Conservation (phyloP, 1,284 basidiomycete species). For the Kwoniella shivajii region DNA sequence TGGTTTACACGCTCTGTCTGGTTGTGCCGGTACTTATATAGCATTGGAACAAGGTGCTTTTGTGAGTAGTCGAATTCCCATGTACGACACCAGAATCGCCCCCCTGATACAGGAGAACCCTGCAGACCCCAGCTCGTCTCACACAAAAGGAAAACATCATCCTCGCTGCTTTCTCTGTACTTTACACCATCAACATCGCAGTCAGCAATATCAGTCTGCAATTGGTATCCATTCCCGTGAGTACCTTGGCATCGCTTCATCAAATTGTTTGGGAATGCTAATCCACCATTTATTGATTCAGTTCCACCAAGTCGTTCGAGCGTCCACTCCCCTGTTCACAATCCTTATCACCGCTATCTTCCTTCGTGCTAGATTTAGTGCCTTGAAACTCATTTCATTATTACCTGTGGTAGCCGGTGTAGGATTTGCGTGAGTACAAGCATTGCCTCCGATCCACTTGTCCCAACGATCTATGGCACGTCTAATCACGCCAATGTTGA, state of each 20-base stretch:
- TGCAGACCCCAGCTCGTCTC: constrained; percentile 61
- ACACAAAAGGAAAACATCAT: constrained; percentile 64
- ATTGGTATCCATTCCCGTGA: constrained; percentile 84
- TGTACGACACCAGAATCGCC: background rate
- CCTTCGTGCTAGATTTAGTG: constrained; percentile 52
- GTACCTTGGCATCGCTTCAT: no score
- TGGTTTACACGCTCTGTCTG: constrained; percentile 80
- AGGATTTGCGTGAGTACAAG: constrained; percentile 75
- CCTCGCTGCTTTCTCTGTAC: constrained; percentile 74
- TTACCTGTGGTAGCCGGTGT: constrained; percentile 88
- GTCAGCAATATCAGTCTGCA: constrained; percentile 85
- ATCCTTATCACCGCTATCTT: constrained; percentile 68
- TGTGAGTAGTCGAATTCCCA: constrained; percentile 42
- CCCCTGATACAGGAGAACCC: background rate
- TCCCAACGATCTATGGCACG: background rate
- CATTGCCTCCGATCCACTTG: background rate
- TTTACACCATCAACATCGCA: constrained; percentile 90
- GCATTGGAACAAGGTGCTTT: constrained; percentile 66
- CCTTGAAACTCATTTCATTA: constrained; percentile 69
- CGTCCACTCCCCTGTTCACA: constrained; percentile 86
- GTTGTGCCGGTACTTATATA: constrained; percentile 73
- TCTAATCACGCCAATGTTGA: background rate
- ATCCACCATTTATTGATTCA: constrained; percentile 42
- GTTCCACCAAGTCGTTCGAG: constrained; percentile 96
- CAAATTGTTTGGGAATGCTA: no score